Evolutionary conservation across 148 eudicot genomes (phyloP).

Genomic region (Hydrangea macrophylla): DNA sequence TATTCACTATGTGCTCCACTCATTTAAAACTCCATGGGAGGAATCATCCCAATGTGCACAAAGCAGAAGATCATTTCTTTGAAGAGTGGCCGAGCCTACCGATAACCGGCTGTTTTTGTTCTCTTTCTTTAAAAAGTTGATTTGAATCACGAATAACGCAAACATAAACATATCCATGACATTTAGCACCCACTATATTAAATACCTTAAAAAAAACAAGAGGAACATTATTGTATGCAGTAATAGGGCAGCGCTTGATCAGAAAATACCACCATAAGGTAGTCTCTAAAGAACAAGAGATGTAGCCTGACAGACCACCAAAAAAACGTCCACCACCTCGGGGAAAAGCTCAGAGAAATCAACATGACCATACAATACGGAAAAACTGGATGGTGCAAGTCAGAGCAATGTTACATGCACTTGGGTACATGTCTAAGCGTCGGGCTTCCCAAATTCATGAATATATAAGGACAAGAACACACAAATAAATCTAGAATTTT

Average conservation of each 20-base stretch:
- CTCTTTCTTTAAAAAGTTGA: conserved; percentile 15
- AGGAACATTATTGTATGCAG: not conserved
- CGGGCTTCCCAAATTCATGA: too few species aligned
- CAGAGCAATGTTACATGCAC: too few species aligned
- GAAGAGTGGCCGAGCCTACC: conserved; percentile 20
- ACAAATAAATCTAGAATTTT: too few species aligned
- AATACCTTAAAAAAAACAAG: not conserved
- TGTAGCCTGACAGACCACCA: not conserved
- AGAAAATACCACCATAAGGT: conserved; percentile 10
- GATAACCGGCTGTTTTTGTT: conserved; percentile 4
- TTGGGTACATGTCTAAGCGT: too few species aligned
- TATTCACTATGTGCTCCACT: conserved; percentile 34
- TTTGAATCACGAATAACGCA: not conserved
- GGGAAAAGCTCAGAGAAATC: too few species aligned
- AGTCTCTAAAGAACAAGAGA: not conserved
- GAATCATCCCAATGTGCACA: conserved; percentile 27
- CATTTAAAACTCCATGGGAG: conserved; percentile 25
- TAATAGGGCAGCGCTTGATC: not conserved
- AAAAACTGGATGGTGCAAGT: too few species aligned
- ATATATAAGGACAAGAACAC: too few species aligned
- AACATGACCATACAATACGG: too few species aligned
- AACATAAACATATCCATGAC: not conserved
- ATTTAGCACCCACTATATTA: not conserved
- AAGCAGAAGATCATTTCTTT: conserved; percentile 28
- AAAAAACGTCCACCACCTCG: not conserved